phyloP scores from a whole-genome alignment of 2,329 filamentous ascomycete genomes.

The Neonectria punicea region DNA sequence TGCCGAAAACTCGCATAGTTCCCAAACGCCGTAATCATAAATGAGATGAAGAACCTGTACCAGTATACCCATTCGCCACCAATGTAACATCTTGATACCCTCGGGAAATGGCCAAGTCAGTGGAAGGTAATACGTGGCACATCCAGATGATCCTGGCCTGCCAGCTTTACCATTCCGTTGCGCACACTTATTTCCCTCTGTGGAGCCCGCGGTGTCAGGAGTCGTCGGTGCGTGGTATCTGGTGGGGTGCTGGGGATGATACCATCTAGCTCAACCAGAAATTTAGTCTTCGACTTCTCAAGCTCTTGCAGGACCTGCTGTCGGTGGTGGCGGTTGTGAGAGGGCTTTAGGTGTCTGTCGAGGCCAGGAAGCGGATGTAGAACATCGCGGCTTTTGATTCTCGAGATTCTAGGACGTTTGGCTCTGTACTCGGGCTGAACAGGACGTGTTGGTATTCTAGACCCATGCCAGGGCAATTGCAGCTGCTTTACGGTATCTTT shows the following conservation, averaged over 20 bases:
- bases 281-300: constrained; percentile 43
- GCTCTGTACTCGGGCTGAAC: neutral
- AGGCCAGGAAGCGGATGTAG: constrained; percentile 40
- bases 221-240: neutral
- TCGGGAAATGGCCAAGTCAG: neutral
- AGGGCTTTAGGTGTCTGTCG: constrained; percentile 35
- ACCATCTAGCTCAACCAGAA: constrained; percentile 34
- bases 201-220: neutral
- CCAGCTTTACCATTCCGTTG: constrained; percentile 2
- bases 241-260: constrained; percentile 19
- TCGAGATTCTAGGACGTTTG: constrained; percentile 31
- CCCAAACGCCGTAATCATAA: neutral
- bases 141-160: neutral
- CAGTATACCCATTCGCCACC: neutral
- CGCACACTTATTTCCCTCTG: neutral
- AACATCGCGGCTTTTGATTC: constrained; percentile 28
- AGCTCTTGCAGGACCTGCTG: constrained; percentile 44
- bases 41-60: neutral
- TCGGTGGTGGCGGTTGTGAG: constrained; percentile 28
- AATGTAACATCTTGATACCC: neutral
- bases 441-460: constrained; percentile 20
- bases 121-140: constrained; percentile 12
- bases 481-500: neutral
- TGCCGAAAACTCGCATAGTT: neutral
- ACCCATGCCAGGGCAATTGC: constrained; percentile 26